Percentiles rank a stretch among this genome's conserved stretches.
These are phyloP conservation scores for Centrapalus pauciflorus DNA, from an alignment of 129 eudicot species.

Conservation along the genomic window DNA sequence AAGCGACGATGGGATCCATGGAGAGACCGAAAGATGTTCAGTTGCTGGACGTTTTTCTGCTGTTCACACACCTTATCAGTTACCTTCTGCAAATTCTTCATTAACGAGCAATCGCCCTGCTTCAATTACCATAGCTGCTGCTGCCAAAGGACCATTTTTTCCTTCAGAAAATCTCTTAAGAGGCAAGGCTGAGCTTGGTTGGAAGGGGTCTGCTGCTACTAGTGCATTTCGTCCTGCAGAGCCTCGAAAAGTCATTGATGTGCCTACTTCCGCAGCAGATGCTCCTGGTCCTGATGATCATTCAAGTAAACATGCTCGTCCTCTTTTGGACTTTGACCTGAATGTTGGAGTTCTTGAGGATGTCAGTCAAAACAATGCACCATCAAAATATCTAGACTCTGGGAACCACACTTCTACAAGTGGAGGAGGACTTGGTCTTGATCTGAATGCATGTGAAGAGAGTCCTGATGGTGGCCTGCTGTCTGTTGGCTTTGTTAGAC, in stretches of 20 bases:
- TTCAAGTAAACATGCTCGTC: constrained; percentile 24
- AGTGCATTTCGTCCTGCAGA: constrained; percentile 98
- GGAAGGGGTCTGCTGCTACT: constrained; percentile 99
- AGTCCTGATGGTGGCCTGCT: constrained; percentile 43
- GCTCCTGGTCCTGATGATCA: constrained; percentile 27
- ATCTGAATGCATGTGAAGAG: constrained; percentile 65
- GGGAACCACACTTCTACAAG: too few relatives aligned
- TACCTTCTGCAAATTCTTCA: constrained; percentile 27
- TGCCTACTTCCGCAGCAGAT: too few relatives aligned
- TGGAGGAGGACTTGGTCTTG: constrained; percentile 57
- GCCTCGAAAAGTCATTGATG: constrained; percentile 56
- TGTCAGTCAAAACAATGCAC: constrained; percentile 8
- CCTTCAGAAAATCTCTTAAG: constrained; percentile 68
- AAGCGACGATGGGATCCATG: constrained; percentile 59
- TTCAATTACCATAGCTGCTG: constrained; percentile 76
- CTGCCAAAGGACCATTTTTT: constrained; percentile 79
- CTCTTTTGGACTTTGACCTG: constrained; percentile 53
- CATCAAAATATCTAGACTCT: neutral
- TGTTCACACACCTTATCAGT: constrained; percentile 19
- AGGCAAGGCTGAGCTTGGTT: constrained; percentile 67
- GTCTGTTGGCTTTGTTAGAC: constrained; percentile 24
- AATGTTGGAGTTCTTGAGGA: constrained; percentile 59
- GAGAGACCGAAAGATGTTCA: constrained; percentile 28
- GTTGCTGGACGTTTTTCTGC: constrained; percentile 18
- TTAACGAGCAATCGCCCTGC: constrained; percentile 34